Conservation (phyloP, 495 filamentous ascomycete genomes). For the Zalerion maritima region DNA sequence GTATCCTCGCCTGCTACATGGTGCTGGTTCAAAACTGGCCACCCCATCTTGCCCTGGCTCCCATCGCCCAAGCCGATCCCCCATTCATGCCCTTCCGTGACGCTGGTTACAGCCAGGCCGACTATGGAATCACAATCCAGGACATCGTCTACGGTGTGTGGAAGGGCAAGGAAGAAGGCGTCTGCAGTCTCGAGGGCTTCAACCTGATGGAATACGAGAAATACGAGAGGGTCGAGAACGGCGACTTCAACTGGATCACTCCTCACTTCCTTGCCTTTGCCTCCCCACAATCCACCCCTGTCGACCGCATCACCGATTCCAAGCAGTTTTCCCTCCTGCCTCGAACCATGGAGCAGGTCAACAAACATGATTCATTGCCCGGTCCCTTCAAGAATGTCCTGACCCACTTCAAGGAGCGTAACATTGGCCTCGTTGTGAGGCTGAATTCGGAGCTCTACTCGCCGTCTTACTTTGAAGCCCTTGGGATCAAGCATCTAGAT, state of each 20-base stretch:
- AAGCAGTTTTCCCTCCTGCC: constrained; percentile 60
- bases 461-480: constrained; percentile 82
- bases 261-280: constrained; percentile 92
- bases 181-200: constrained; percentile 78
- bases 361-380: constrained; percentile 46
- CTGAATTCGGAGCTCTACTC: constrained; percentile 94
- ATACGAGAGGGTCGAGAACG: constrained; percentile 91
- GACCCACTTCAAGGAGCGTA: constrained; percentile 67
- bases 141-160: constrained; percentile 97
- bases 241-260: constrained; percentile 99
- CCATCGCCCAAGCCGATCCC: constrained; percentile 88
- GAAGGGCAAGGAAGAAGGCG: constrained; percentile 89
- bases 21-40: constrained; percentile 96
- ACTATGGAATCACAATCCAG: constrained; percentile 87
- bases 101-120: constrained; percentile 95
- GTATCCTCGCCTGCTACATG: constrained; percentile 91
- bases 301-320: constrained; percentile 52
- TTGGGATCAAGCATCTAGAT: constrained; percentile 89
- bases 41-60: constrained; percentile 93
- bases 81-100: constrained; percentile 98
- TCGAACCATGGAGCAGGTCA: constrained; percentile 49
- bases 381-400: constrained; percentile 90
- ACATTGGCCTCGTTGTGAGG: constrained; percentile 85
- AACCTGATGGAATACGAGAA: constrained; percentile 93
- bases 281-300: constrained; percentile 72